Base-by-base conservation (phyloP, 768 basidiomycete genomes). In the Cyclocybe aegerita region DNA sequence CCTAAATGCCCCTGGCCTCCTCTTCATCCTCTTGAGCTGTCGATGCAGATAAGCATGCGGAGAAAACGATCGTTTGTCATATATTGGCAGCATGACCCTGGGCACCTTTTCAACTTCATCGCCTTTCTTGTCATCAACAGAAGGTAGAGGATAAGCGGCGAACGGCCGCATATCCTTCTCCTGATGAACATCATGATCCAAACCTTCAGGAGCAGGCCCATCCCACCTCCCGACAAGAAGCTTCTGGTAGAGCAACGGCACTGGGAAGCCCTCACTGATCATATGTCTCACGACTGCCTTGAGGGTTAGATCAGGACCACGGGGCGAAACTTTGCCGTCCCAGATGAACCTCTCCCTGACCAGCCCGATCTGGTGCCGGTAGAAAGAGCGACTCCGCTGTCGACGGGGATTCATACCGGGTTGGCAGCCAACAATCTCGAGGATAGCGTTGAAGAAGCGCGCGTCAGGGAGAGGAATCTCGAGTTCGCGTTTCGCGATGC, bases 371-470 rank as follows among this genome's bases (percentile, higher is more conserved):
- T 39, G 43, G 9, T 44, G 35, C 12, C 12, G 32, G 8, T 3
- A 23, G 23, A 23, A 23, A 23, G 23, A 43, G 29, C 23, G 11
- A n/a, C 31, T 11, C 16, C 9, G 43, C 49, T 30, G 29, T 43
- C 39, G 38, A 16, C 39, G 46, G 8, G 54, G 55, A 2, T 48
- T 16, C 57, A 46, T 52, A 16, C 42, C 15, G 12, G 61, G 40
- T 7, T 39, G 46, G 4, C 56, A 50, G 12, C 66, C 60, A 34
- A 77, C 73, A 40, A 85, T 66, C 8, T 69, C 64, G 9, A 89
- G 65, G 7, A 80, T 70, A 1, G 82, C 81, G 48, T 86, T 87
- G 68, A 83, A 88, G 61, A 88, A 88, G 39, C 78, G 73, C n/a
- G 76, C 78, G 56, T 90, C 88, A 0, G 80, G 78, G 17, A 53